phyloP scores from a whole-genome alignment of 192 early-diverging fungal species.

The Backusella tarrabulga region DNA sequence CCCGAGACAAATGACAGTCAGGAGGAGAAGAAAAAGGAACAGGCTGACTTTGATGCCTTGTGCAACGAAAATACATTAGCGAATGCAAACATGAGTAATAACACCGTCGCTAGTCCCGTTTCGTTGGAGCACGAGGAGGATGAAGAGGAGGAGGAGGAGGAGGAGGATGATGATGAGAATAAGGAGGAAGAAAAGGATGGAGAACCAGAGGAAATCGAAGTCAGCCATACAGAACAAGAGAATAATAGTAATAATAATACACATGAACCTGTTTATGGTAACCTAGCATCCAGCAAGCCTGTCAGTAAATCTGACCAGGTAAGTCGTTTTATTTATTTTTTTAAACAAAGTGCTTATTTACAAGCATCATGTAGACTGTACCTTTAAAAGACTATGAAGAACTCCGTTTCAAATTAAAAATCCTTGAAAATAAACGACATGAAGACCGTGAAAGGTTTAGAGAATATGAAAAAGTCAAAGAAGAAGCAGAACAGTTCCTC shows the following conservation, averaged over 20 bases:
- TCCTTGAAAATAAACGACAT: slow-evolving; percentile 77
- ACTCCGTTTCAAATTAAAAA: slow-evolving; percentile 69
- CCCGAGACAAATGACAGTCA: slow-evolving; percentile 25
- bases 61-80: slow-evolving; percentile 29
- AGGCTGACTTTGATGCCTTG: slow-evolving; percentile 31
- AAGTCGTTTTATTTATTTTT: neutral
- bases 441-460: slow-evolving; percentile 74
- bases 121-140: slow-evolving; percentile 20
- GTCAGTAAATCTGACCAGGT: slow-evolving; percentile 18
- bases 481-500: slow-evolving; percentile 71
- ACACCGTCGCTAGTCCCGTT: slow-evolving; percentile 3
- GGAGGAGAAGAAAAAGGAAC: slow-evolving; percentile 25
- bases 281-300: neutral
- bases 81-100: slow-evolving; percentile 4
- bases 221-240: neutral
- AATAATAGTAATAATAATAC: too few relatives aligned
- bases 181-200: slow-evolving; percentile 10
- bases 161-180: slow-evolving; percentile 19
- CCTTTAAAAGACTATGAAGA: slow-evolving; percentile 78
- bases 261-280: slow-evolving; percentile 11
- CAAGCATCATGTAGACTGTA: slow-evolving; percentile 30
- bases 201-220: too few relatives aligned
- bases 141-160: slow-evolving; percentile 24
- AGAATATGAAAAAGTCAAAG: slow-evolving; percentile 67
- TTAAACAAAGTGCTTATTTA: slow-evolving; percentile 1